Conservation (phyloP, 1,139 yeast species). For the Torulaspora globosa region DNA sequence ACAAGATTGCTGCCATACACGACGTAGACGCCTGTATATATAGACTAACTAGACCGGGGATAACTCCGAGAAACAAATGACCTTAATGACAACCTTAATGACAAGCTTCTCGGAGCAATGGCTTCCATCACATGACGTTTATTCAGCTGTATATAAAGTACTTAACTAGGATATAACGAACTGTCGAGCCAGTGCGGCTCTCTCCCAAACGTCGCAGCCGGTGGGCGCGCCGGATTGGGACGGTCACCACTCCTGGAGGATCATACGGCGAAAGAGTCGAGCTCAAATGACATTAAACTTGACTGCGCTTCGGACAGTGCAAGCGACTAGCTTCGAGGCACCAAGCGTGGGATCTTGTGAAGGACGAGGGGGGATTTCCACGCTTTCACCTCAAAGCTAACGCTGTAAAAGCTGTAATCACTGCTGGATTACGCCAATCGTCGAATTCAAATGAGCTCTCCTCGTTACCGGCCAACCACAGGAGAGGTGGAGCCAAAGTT, state of each 20-base stretch:
- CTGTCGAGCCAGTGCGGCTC: background rate
- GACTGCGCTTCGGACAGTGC: slow-evolving; percentile 37
- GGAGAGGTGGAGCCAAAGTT: slow-evolving; percentile 5
- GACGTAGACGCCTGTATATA: background rate
- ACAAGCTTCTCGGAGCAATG: slow-evolving; percentile 5
- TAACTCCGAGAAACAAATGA: background rate
- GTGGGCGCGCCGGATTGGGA: slow-evolving; percentile 7
- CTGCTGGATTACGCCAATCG: slow-evolving; percentile 45
- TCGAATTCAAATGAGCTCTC: slow-evolving; percentile 36
- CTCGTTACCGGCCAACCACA: slow-evolving; percentile 14
- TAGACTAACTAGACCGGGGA: background rate
- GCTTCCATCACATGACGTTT: slow-evolving; percentile 7
- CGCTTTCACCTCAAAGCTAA: slow-evolving; percentile 4
- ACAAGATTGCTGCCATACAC: background rate
- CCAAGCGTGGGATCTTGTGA: background rate
- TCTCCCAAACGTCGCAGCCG: slow-evolving; percentile 7
- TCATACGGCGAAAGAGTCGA: slow-evolving; percentile 20
- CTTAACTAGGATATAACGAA: background rate
- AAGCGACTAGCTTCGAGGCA: slow-evolving; percentile 6
- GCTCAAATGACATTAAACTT: slow-evolving; percentile 31
- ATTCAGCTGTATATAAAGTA: background rate
- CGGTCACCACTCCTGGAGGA: background rate
- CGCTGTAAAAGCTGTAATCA: slow-evolving; percentile 32
- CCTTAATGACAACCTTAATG: background rate
- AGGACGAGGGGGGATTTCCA: slow-evolving; percentile 7